Evolutionary conservation across 805 yeast genomes (phyloP).

Genomic region (Cyberlindnera euphorbiae): DNA sequence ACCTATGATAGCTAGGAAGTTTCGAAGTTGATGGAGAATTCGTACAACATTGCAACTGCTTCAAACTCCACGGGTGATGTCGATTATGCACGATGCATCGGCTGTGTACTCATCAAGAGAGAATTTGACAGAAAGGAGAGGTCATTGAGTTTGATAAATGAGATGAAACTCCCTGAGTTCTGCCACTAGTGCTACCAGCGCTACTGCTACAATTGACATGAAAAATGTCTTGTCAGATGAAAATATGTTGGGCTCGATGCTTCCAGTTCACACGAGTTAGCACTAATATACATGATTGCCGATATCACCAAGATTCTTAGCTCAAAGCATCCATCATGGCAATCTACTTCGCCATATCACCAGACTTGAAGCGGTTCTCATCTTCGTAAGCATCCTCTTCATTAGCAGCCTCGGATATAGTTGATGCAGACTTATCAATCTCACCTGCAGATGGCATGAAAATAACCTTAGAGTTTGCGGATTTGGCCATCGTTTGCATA

Average conservation of each 20-base stretch:
- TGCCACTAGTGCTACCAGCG: conserved; percentile 34
- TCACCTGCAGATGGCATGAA: conserved; percentile 58
- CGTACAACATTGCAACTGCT: conserved; percentile 45
- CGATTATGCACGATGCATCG: conserved; percentile 43
- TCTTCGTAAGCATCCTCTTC: background rate
- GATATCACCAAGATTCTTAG: no score
- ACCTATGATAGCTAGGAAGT: conserved; percentile 43
- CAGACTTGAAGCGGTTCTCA: background rate
- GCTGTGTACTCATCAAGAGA: conserved; percentile 53
- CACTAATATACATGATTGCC: no score
- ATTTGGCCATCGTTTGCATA: conserved; percentile 67
- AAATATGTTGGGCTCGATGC: no score
- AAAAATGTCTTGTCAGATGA: background rate
- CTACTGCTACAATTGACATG: conserved; percentile 34
- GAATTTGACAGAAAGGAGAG: conserved; percentile 38
- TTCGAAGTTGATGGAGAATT: conserved; percentile 43
- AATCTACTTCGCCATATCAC: conserved; percentile 3
- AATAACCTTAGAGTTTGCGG: conserved; percentile 60
- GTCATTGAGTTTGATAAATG: conserved; percentile 17
- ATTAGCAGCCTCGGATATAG: conserved; percentile 2
- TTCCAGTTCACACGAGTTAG: no score
- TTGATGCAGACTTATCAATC: conserved; percentile 26
- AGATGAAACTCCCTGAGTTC: conserved; percentile 27
- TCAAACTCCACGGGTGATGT: conserved; percentile 34
- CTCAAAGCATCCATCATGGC: no score